Evolutionary conservation across 495 filamentous ascomycete genomes (phyloP).

Genomic region (Podospora sp.): DNA sequence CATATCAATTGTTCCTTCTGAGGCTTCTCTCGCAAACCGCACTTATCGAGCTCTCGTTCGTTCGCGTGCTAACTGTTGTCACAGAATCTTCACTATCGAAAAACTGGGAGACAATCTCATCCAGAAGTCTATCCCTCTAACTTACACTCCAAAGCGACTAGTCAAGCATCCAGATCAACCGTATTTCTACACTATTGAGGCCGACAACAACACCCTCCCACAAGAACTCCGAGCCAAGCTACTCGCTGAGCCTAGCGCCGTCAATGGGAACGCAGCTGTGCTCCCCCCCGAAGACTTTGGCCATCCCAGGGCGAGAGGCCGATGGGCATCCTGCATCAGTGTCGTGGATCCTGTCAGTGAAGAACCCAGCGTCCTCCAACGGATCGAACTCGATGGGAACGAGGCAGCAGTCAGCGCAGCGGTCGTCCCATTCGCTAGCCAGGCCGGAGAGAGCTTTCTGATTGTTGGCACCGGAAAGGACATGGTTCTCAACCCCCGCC

Average conservation of each 20-base stretch:
- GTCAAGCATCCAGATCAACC: slow-evolving; percentile 85
- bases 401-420: slow-evolving; percentile 88
- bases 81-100: slow-evolving; percentile 87
- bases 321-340: slow-evolving; percentile 95
- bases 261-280: slow-evolving; percentile 68
- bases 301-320: slow-evolving; percentile 75
- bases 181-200: slow-evolving; percentile 90
- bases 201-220: slow-evolving; percentile 86
- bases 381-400: slow-evolving; percentile 82
- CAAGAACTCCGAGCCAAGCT: slow-evolving; percentile 70
- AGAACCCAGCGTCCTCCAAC: slow-evolving; percentile 67
- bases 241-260: slow-evolving; percentile 63
- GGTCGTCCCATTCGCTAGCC: slow-evolving; percentile 79
- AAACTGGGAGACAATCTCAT: slow-evolving; percentile 83
- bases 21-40: slow-evolving; percentile 34
- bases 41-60: background rate
- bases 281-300: slow-evolving; percentile 87
- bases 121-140: slow-evolving; percentile 84
- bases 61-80: slow-evolving; percentile 28
- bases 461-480: slow-evolving; percentile 93
- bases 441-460: slow-evolving; percentile 87
- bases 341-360: slow-evolving; percentile 80
- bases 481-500: slow-evolving; percentile 73
- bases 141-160: slow-evolving; percentile 86
- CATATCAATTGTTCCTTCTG: slow-evolving; percentile 60